Percentiles rank a stretch among this genome's conserved stretches.
Evolutionary conservation across 495 filamentous ascomycete genomes (phyloP).

Genomic region (Penicillium dipodomyicola): DNA sequence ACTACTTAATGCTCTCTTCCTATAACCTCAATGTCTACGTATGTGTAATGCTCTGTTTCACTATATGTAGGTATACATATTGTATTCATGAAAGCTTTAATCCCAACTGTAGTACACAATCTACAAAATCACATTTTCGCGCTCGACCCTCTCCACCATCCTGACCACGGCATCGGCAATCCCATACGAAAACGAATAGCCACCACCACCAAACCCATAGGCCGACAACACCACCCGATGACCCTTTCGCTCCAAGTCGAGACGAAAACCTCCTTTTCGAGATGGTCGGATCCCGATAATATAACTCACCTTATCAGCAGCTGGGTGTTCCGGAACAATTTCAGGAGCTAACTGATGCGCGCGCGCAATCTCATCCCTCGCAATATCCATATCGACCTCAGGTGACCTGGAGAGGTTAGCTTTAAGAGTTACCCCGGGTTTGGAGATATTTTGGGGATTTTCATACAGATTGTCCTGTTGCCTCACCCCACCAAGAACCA

Average conservation of each 20-base stretch:
- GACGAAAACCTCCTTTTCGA: constrained; percentile 38
- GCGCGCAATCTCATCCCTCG: constrained; percentile 42
- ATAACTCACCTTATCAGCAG: constrained; percentile 31
- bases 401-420: constrained; percentile 26
- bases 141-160: constrained; percentile 41
- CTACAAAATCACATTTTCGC: constrained; percentile 32
- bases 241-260: constrained; percentile 35
- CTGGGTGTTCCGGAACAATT: constrained; percentile 37
- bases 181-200: constrained; percentile 47
- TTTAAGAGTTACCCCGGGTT: neutral
- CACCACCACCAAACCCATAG: constrained; percentile 46
- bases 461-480: constrained; percentile 40
- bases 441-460: neutral
- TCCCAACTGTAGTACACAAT: too few species aligned
- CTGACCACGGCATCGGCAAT: constrained; percentile 39
- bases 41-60: too few species aligned
- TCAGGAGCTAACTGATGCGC: constrained; percentile 42
- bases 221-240: constrained; percentile 36
- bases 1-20: too few species aligned
- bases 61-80: too few species aligned
- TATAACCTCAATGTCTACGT: too few species aligned
- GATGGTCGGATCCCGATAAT: constrained; percentile 46
- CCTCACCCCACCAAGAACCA: constrained; percentile 50
- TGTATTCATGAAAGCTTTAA: too few species aligned
- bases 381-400: constrained; percentile 40